Evolutionary conservation across 495 filamentous ascomycete species (phyloP).

Genomic region (Cladorrhinum samala): DNA sequence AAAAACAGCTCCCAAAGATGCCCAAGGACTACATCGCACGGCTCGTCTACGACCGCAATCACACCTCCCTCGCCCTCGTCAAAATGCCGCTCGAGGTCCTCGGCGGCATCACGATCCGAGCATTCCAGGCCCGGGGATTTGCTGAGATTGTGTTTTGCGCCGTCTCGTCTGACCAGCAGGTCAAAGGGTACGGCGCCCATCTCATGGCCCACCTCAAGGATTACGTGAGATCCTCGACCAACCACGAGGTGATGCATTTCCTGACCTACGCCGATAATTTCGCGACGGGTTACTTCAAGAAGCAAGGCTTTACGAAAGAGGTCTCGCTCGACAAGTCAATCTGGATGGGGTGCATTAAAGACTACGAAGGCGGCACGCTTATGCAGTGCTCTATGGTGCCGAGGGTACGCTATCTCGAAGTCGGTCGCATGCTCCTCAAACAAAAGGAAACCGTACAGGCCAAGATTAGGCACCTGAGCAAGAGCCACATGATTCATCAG

Average conservation of each 20-base stretch:
- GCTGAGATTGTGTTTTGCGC: slow-evolving; percentile 98
- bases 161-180: slow-evolving; percentile 93
- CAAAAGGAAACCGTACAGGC: slow-evolving; percentile 88
- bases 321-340: slow-evolving; percentile 79
- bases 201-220: slow-evolving; percentile 97
- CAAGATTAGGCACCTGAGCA: slow-evolving; percentile 86
- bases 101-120: slow-evolving; percentile 88
- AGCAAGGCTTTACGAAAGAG: slow-evolving; percentile 96
- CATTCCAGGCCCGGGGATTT: slow-evolving; percentile 81
- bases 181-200: slow-evolving; percentile 95
- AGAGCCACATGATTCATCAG: slow-evolving; percentile 76
- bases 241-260: slow-evolving; percentile 93
- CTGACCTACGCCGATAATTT: slow-evolving; percentile 97
- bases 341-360: slow-evolving; percentile 99
- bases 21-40: slow-evolving; percentile 96
- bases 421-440: slow-evolving; percentile 84
- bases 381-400: slow-evolving; percentile 98
- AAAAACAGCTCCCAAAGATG: slow-evolving; percentile 97
- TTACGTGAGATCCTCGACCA: slow-evolving; percentile 74
- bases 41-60: slow-evolving; percentile 92
- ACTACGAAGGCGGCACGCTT: slow-evolving; percentile 95
- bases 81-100: slow-evolving; percentile 90
- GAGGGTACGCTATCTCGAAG: slow-evolving; percentile 82
- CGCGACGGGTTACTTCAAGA: slow-evolving; percentile 96
- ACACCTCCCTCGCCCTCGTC: slow-evolving; percentile 89